Evolutionary conservation across 2,329 filamentous ascomycete species (phyloP), one percentile per base, ranked within the genome.

Genomic region (Magnaporthiopsis rhizophila): DNA sequence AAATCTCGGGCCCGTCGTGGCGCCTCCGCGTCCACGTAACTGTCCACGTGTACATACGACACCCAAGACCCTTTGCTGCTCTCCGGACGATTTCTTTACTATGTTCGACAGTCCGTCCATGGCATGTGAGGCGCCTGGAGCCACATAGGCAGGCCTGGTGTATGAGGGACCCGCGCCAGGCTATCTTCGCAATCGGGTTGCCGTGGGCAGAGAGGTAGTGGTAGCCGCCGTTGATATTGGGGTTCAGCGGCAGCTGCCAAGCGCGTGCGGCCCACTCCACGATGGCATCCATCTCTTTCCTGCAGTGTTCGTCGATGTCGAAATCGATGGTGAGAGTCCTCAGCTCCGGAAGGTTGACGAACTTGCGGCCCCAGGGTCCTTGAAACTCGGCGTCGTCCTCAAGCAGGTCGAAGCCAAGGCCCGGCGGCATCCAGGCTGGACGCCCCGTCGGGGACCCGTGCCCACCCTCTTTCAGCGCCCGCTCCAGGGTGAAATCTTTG

Each of bases 1-100:
- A 61, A 9, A 61, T 13, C 26, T 53, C 60, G 36, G 32, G 34
- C 21, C 60, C 60, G 34, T 61, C 60, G 12, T 61, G 36, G 18
- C 60, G 38, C 36, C 60, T 61, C 32, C 21, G 34, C 7, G 60
- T 61, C 21, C 34, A 61, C 3, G 0, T 61, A 7, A 61, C 21
- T 4, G 60, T 50, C 60, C 60, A 61, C 5, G 21, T 61, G 24
- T 61, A 50, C 60, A 61, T 50, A 0, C 34, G 21, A 34, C 36
- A 11, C 3, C 60, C 60, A 13, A 61, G 57, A 13, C 57, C 56
- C 30, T 18, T 58, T 26, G 0, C 12, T 36, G 11, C 0, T 18
- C 18, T 28, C 7, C 32, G 32, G 32, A 38, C 2, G 36, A 38
- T 13, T 12, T 38, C 3, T 38, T 38, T 13, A 7, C 7, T 6